Conservation (phyloP, 169 alveolate species). For the Cryptosporidium felis region DNA sequence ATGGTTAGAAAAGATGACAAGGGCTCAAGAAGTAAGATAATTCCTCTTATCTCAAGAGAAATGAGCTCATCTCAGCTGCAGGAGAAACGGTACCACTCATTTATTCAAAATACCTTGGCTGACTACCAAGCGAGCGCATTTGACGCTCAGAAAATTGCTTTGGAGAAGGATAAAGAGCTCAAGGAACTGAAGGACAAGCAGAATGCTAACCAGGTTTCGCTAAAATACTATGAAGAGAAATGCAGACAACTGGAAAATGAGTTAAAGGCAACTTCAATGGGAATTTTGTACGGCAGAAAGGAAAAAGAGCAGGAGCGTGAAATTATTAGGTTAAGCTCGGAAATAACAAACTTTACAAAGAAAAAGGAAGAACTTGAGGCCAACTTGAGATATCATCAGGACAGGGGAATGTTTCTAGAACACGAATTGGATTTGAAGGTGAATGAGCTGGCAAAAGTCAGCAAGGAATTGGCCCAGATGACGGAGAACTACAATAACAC, state of each 20-base stretch:
- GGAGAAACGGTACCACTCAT: not conserved
- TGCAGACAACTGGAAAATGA: slow-evolving; percentile 56
- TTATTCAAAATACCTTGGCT: slow-evolving; percentile 47
- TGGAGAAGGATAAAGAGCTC: slow-evolving; percentile 59
- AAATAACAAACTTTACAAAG: not conserved
- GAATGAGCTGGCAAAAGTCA: not conserved
- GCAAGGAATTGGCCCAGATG: not conserved
- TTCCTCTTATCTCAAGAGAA: slow-evolving; percentile 13
- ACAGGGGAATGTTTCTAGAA: slow-evolving; percentile 35
- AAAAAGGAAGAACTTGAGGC: slow-evolving; percentile 12
- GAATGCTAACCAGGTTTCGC: not conserved
- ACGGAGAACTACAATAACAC: slow-evolving; percentile 2
- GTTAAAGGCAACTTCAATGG: slow-evolving; percentile 44
- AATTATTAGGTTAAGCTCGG: slow-evolving; percentile 9
- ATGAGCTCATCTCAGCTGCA: not conserved
- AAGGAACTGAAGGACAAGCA: slow-evolving; percentile 15
- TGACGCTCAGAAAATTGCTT: slow-evolving; percentile 65
- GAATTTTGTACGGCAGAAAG: slow-evolving; percentile 28
- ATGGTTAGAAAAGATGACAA: not conserved
- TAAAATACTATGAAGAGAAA: slow-evolving; percentile 42
- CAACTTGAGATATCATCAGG: slow-evolving; percentile 31
- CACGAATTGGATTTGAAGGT: slow-evolving; percentile 20
- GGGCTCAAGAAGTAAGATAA: slow-evolving; percentile 8
- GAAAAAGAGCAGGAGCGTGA: slow-evolving; percentile 63
- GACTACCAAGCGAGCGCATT: slow-evolving; percentile 49